A percentile compares a stretch with the other conserved stretches of the same genome.
Evolutionary conservation across 805 yeast species (phyloP).

Genomic region (Metschnikowia picachoensis): DNA sequence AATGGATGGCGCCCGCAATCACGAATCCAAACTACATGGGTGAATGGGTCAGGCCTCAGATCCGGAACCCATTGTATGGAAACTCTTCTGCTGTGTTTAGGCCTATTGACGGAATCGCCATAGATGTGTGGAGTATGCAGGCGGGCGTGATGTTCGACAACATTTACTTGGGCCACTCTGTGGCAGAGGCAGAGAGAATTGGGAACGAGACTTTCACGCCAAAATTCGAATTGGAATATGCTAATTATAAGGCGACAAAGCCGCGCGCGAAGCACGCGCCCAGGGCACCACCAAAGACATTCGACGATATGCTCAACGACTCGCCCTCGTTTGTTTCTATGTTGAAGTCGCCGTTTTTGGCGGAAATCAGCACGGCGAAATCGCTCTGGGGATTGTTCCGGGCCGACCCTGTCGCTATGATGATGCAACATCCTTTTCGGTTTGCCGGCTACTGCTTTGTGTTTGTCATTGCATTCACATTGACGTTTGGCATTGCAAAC

Average conservation of each 20-base stretch:
- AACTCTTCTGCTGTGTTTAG: slow-evolving; percentile 48
- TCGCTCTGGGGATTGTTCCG: slow-evolving; percentile 38
- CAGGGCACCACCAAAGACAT: slow-evolving; percentile 40
- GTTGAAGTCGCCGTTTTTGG: not conserved
- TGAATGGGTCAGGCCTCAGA: slow-evolving; percentile 63
- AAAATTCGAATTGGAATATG: slow-evolving; percentile 50
- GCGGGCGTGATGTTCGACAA: slow-evolving; percentile 72
- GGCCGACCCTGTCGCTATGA: slow-evolving; percentile 42
- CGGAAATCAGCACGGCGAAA: slow-evolving; percentile 24
- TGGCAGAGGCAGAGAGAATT: slow-evolving; percentile 77
- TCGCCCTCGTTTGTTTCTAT: slow-evolving; percentile 3
- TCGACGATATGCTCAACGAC: slow-evolving; percentile 32
- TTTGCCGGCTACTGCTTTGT: slow-evolving; percentile 45
- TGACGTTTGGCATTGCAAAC: slow-evolving; percentile 43
- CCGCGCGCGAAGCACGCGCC: slow-evolving; percentile 44
- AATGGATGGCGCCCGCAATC: slow-evolving; percentile 68
- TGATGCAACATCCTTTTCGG: slow-evolving; percentile 46
- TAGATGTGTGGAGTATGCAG: slow-evolving; percentile 88
- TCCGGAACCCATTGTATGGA: slow-evolving; percentile 67
- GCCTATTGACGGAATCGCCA: slow-evolving; percentile 76
- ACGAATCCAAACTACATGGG: slow-evolving; percentile 78
- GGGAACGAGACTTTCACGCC: slow-evolving; percentile 73
- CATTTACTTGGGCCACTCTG: slow-evolving; percentile 78
- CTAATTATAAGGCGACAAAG: slow-evolving; percentile 35
- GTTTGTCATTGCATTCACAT: slow-evolving; percentile 37